Evolutionary conservation across 2,329 filamentous ascomycete species (phyloP).

Genomic region (Keithomyces neogunnii): DNA sequence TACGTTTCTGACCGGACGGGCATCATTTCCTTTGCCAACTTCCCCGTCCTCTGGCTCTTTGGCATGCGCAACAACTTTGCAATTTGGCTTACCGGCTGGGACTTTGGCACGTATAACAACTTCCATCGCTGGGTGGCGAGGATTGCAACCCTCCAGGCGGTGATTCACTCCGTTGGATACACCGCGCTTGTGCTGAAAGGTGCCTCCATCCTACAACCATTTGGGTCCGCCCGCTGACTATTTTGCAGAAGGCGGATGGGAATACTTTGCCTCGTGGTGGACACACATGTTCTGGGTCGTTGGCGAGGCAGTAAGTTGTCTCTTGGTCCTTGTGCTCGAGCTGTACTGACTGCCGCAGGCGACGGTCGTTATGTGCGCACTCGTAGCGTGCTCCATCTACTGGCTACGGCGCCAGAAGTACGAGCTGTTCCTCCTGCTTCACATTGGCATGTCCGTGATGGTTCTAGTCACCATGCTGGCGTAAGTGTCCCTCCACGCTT

Average conservation of each 20-base stretch:
- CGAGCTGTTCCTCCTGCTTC: slow-evolving; percentile 39
- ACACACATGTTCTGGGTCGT: slow-evolving; percentile 39
- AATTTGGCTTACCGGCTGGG: slow-evolving; percentile 61
- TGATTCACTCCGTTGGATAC: slow-evolving; percentile 55
- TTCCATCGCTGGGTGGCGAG: slow-evolving; percentile 61
- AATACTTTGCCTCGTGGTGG: slow-evolving; percentile 27
- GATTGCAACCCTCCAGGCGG: slow-evolving; percentile 51
- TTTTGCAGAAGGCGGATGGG: slow-evolving; percentile 28
- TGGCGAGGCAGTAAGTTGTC: slow-evolving; percentile 31
- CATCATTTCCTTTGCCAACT: slow-evolving; percentile 53
- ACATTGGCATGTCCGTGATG: slow-evolving; percentile 43
- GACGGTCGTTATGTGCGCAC: slow-evolving; percentile 34
- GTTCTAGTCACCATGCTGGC: slow-evolving; percentile 42
- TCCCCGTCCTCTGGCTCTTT: slow-evolving; percentile 59
- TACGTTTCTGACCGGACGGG: slow-evolving; percentile 57
- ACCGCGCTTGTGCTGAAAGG: slow-evolving; percentile 33
- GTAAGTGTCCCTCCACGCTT: slow-evolving; percentile 23
- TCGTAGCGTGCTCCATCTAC: slow-evolving; percentile 39
- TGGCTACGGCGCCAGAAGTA: slow-evolving; percentile 44
- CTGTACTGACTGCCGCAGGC: slow-evolving; percentile 20
- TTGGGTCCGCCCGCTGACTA: not conserved
- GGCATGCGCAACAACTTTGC: slow-evolving; percentile 58
- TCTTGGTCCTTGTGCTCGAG: not conserved
- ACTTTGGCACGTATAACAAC: slow-evolving; percentile 56
- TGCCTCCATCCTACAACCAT: slow-evolving; percentile 7